Base-by-base conservation (phyloP, 352 stramenopile genomes). In the Thraustotheca clavata region DNA sequence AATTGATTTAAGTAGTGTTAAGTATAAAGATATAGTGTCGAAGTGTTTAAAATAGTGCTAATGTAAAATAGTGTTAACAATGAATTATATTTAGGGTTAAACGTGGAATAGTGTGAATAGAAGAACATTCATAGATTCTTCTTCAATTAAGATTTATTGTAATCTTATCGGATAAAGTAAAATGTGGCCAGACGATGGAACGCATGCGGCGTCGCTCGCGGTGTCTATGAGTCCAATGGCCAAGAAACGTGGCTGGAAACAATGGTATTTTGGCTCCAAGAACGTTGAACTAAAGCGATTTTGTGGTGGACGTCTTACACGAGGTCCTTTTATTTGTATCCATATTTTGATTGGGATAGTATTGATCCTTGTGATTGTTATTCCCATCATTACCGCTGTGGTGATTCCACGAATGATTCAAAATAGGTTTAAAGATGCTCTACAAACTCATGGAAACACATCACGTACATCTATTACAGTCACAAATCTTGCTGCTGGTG, bases 361-460 rank as follows among this genome's bases (percentile, higher is more conserved):
- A 12, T n/a, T 65, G 12, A 11, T 65, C 16, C 24, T 32, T 31
- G 29, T 55, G 27, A 65, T 65, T 46, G 16, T 65, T 4, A 38
- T 65, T n/a, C 57, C 57, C 4, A 65, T 65, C 39, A 3, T 65
- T 26, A 65, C 57, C 2, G 57, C 36, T 22, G 57, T 65, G 18
- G 39, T 65, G 2, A 32, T 65, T 26, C 57, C 57, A 29, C 22
- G 41, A 7, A 55, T 34, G 36, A 65, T 65, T 27, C 57, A 55
- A 36, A 20, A 40, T 46, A 65, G 57, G 38, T 65, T 65, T 34
- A 46, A 39, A 29, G 57, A 39, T 22, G 36, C 57, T 8, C 46
- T 65, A n/a, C 24, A 2, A 24, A 31, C 24, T 14, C n/a, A 24
- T 24, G n/a, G 3, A 3, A 31, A 2, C 2, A 14, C 43, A 2